Evolutionary conservation across 352 stramenopile genomes (phyloP).

Genomic region (Phytophthora megakarya): DNA sequence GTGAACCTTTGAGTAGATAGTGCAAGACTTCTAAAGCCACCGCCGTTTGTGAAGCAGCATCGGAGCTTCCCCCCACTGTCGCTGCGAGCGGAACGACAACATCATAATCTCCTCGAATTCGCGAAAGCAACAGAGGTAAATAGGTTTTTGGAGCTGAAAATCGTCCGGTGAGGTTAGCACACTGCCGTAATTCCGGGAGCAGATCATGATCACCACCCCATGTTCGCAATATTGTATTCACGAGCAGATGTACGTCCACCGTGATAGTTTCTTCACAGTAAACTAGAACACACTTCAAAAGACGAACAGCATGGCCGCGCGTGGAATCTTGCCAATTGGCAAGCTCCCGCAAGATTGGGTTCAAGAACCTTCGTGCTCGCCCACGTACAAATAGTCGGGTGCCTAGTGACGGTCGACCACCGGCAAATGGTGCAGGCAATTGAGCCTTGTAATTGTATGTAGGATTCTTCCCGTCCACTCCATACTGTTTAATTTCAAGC

Average conservation of each 20-base stretch:
- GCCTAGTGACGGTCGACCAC: conserved; percentile 83
- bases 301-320: conserved; percentile 75
- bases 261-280: conserved; percentile 95
- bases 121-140: conserved; percentile 62
- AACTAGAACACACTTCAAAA: conserved; percentile 91
- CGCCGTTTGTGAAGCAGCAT: conserved; percentile 30
- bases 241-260: conserved; percentile 81
- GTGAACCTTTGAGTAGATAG: conserved; percentile 58
- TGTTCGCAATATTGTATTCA: conserved; percentile 66
- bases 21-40: conserved; percentile 55
- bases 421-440: conserved; percentile 83
- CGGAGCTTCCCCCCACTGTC: conserved; percentile 16
- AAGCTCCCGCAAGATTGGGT: conserved; percentile 90
- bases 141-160: conserved; percentile 75
- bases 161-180: conserved; percentile 63
- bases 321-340: conserved; percentile 91
- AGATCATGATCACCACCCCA: conserved; percentile 50
- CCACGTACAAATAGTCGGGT: conserved; percentile 91
- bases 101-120: conserved; percentile 59
- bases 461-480: conserved; percentile 89
- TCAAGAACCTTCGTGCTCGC: conserved; percentile 90
- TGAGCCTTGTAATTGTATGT: conserved; percentile 84
- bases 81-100: conserved; percentile 28
- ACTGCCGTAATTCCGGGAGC: conserved; percentile 25
- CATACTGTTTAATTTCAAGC: conserved; percentile 95